Evolutionary conservation across 2,329 filamentous ascomycete species (phyloP).

Genomic region (Penicillium sp.): DNA sequence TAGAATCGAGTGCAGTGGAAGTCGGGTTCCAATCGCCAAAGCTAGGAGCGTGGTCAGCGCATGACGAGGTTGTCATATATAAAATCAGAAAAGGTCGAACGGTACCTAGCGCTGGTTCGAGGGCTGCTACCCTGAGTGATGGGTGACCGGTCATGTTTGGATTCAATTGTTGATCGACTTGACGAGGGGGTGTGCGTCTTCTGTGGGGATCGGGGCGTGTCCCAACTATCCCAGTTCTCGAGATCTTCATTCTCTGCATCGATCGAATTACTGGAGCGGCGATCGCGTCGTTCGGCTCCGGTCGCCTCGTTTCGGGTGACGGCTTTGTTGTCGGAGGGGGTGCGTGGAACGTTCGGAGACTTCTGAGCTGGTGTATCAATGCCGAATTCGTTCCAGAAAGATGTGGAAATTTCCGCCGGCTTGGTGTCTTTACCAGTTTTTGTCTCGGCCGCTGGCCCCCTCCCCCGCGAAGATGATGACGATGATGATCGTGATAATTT

Average conservation of each 20-base stretch:
- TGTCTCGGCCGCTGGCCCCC: slow-evolving; percentile 31
- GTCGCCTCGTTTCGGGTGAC: slow-evolving; percentile 19
- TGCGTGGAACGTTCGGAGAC: slow-evolving; percentile 34
- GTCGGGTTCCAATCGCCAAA: slow-evolving; percentile 39
- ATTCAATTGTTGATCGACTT: slow-evolving; percentile 52
- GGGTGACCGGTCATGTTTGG: slow-evolving; percentile 48
- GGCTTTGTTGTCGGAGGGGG: slow-evolving; percentile 23
- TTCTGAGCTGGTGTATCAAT: slow-evolving; percentile 48
- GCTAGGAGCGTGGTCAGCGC: slow-evolving; percentile 34
- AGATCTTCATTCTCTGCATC: slow-evolving; percentile 43
- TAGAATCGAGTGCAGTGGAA: slow-evolving; percentile 31
- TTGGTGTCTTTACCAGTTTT: slow-evolving; percentile 44
- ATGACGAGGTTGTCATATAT: slow-evolving; percentile 30
- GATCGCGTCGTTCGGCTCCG: slow-evolving; percentile 36
- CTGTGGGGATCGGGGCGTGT: slow-evolving; percentile 45
- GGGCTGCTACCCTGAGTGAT: slow-evolving; percentile 50
- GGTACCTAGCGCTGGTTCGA: slow-evolving; percentile 55
- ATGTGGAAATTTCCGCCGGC: slow-evolving; percentile 44
- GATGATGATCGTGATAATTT: slow-evolving; percentile 33
- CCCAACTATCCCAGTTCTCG: slow-evolving; percentile 58
- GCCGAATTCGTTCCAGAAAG: slow-evolving; percentile 54
- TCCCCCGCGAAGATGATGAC: slow-evolving; percentile 33
- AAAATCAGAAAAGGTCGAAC: slow-evolving; percentile 26
- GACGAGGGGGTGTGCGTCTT: slow-evolving; percentile 45
- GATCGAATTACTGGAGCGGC: slow-evolving; percentile 27